Conservation (phyloP, 2,329 filamentous ascomycete genomes). For the Fusarium sp. region DNA sequence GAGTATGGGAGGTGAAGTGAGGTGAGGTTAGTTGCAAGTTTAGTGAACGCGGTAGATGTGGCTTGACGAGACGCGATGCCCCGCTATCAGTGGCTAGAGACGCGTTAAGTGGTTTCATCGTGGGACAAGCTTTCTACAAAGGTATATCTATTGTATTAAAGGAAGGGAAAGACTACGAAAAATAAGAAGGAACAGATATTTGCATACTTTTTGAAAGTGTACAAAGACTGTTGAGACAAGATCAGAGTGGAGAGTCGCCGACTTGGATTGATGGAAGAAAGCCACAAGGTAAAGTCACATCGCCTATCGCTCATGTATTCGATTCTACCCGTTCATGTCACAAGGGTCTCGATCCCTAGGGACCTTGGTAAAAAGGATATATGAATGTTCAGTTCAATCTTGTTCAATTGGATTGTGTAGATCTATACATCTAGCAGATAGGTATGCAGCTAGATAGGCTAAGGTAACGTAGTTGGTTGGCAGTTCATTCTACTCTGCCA, state of each 20-base stretch:
- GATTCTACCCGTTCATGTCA: neutral
- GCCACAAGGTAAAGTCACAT: neutral
- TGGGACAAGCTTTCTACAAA: neutral
- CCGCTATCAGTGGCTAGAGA: conserved; percentile 40
- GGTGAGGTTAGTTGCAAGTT: conserved; percentile 29
- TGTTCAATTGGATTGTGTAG: conserved; percentile 30
- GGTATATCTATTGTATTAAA: neutral
- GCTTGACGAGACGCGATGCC: conserved; percentile 46
- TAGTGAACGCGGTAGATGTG: conserved; percentile 37
- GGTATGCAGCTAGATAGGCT: neutral
- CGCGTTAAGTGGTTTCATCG: conserved; percentile 46
- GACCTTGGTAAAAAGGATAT: neutral
- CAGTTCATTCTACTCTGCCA: neutral
- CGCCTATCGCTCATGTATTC: neutral
- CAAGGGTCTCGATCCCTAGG: neutral
- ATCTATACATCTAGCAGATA: conserved; percentile 7
- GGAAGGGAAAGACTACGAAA: neutral
- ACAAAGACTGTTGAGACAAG: neutral
- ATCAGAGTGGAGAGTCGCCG: neutral
- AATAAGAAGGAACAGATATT: neutral
- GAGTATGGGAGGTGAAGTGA: conserved; percentile 2
- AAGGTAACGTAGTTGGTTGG: neutral
- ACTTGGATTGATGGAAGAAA: neutral
- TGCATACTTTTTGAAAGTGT: neutral
- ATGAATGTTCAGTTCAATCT: conserved; percentile 16